Evolutionary conservation across 73 alveolate species (phyloP).

Genomic region (Breviolum minutum): DNA sequence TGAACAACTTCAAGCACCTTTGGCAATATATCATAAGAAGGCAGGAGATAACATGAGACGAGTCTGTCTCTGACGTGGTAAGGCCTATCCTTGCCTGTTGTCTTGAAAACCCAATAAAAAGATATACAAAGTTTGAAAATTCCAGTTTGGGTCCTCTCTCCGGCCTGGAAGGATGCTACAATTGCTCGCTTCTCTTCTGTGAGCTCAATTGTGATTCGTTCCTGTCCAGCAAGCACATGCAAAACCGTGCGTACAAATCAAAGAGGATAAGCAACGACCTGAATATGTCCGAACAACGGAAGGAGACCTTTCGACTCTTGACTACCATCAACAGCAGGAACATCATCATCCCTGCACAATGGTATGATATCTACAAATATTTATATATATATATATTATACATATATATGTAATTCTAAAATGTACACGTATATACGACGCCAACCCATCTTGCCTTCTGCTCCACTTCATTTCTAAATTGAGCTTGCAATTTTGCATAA

Average conservation of each 20-base stretch:
- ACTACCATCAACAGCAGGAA: too few species aligned
- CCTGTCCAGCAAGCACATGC: neutral
- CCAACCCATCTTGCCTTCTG: slow-evolving; percentile 21
- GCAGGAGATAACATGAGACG: too few species aligned
- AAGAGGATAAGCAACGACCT: neutral
- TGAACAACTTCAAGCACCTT: too few species aligned
- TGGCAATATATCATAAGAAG: too few species aligned
- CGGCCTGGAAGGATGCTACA: slow-evolving; percentile 50
- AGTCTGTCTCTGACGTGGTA: too few species aligned
- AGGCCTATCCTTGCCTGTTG: too few species aligned
- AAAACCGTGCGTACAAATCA: too few species aligned
- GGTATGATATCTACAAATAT: neutral
- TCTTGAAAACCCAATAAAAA: too few species aligned
- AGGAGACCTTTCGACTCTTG: too few species aligned
- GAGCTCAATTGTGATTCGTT: slow-evolving; percentile 58
- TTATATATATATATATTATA: neutral
- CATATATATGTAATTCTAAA: neutral
- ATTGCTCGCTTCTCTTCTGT: slow-evolving; percentile 73
- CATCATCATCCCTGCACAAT: neutral
- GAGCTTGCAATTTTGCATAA: slow-evolving; percentile 70
- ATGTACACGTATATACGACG: neutral
- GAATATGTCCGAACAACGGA: too few species aligned
- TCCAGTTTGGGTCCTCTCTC: neutral
- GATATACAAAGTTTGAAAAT: neutral
- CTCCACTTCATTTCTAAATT: slow-evolving; percentile 70